Evolutionary conservation across 371 early-diverging fungal species (phyloP).

Genomic region (Mortierella sp.): DNA sequence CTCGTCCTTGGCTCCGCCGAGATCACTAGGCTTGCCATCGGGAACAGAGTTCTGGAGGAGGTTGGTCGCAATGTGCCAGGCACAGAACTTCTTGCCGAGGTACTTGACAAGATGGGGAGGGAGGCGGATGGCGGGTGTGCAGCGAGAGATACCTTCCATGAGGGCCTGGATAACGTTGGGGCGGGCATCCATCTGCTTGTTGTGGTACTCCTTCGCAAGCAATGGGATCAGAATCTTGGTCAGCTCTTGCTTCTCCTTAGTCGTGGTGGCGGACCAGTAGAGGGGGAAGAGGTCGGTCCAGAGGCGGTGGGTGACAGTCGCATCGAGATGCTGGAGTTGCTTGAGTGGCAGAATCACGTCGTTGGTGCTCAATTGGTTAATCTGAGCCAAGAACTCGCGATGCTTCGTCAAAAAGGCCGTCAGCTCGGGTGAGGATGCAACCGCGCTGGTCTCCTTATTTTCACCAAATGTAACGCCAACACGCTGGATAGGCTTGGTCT

Average conservation of each 20-base stretch:
- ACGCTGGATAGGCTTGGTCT: slow-evolving; percentile 66
- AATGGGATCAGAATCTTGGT: slow-evolving; percentile 85
- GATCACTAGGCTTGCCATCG: slow-evolving; percentile 62
- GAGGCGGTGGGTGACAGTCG: slow-evolving; percentile 73
- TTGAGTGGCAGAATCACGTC: slow-evolving; percentile 69
- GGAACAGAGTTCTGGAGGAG: slow-evolving; percentile 73
- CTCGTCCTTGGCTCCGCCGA: slow-evolving; percentile 80
- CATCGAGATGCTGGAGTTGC: slow-evolving; percentile 82
- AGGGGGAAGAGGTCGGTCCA: slow-evolving; percentile 94
- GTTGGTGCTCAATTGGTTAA: slow-evolving; percentile 67
- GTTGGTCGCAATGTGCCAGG: slow-evolving; percentile 92
- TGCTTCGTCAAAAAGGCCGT: slow-evolving; percentile 63
- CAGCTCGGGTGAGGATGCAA: slow-evolving; percentile 48
- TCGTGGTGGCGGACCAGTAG: slow-evolving; percentile 81
- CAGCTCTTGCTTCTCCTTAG: slow-evolving; percentile 87
- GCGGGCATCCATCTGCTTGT: slow-evolving; percentile 79
- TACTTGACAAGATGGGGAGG: slow-evolving; percentile 96
- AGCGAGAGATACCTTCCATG: slow-evolving; percentile 87
- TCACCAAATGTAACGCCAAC: slow-evolving; percentile 42
- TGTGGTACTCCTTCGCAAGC: slow-evolving; percentile 93
- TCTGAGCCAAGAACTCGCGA: slow-evolving; percentile 69
- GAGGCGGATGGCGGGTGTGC: slow-evolving; percentile 78
- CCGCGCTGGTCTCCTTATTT: slow-evolving; percentile 28
- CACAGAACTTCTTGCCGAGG: slow-evolving; percentile 90
- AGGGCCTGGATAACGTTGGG: slow-evolving; percentile 97